Evolutionary conservation across 371 early-diverging fungal species (phyloP), one percentile per base, ranked within the genome.

Genomic region (Haplosporangium sp.): DNA sequence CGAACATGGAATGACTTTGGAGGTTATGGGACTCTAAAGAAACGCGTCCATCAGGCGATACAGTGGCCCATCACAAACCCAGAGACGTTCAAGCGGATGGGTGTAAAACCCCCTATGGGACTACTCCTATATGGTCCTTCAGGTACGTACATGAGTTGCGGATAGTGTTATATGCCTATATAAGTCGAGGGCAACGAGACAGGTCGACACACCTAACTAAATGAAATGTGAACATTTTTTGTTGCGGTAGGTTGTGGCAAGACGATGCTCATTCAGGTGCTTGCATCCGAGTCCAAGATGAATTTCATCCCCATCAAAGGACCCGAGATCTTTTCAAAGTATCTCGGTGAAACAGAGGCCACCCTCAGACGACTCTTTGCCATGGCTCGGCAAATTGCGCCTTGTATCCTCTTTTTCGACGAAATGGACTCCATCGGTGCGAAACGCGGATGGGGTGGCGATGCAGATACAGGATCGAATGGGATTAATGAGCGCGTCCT

Each of bases 341-440:
- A 95, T 62, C 85, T 97, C 5, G 99, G 99, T 23, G 98, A 97
- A 61, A 94, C 95, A 0, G 99, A 99, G 83, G 85, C 86, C 18
- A 87, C 85, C 20, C 74, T 99, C 18, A 86, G 98, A 52, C 74
- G 85, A 3, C 64, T 96, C n/a, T 99, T 98, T 89, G 87, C 89
- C 1, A 84, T 87, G 47, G 97, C 99, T 0, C 90, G 93, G 46
- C 81, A 90, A 23, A 82, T 94, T 21, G 86, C 91, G 14, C 99
- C 98, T 0, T 96, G 95, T 73, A 88, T 98, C 18, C 59, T 99
- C 46, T 95, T 98, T 74, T 86, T 97, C 62, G 99, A 99, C 82
- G 96, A 93, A 81, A 86, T 95, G 85, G 96, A 95, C 73, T 86
- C 94, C 0, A 90, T 97, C 40, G 95, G 92, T 14, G 86, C 94